These are phyloP conservation scores for Hippophae gyantsensis DNA, from an alignment of 306 rosid genomes.

Conservation along the genomic window DNA sequence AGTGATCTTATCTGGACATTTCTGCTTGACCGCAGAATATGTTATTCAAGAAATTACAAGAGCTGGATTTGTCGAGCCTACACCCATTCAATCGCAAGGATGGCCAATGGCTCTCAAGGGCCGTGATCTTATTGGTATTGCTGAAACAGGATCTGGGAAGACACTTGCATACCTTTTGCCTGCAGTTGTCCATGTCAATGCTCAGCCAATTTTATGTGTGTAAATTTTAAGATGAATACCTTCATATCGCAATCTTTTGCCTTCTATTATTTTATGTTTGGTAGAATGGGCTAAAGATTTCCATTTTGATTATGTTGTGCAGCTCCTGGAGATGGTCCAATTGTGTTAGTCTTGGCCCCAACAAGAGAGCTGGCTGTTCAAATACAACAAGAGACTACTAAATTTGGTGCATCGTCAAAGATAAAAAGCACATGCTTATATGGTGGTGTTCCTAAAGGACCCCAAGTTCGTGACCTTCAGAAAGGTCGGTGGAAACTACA, in stretches of 20 bases:
- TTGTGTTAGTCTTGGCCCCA: constrained; percentile 91
- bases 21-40: constrained; percentile 43
- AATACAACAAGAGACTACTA: constrained; percentile 85
- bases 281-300: neutral
- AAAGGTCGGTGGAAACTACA: constrained; percentile 56
- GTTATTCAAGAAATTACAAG: constrained; percentile 74
- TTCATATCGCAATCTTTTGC: neutral
- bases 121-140: constrained; percentile 94
- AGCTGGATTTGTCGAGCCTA: constrained; percentile 93
- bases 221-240: constrained; percentile 7
- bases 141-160: constrained; percentile 99
- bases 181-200: constrained; percentile 96
- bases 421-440: constrained; percentile 93
- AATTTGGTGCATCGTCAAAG: constrained; percentile 95
- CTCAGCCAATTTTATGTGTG: constrained; percentile 82
- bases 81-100: constrained; percentile 98
- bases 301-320: constrained; percentile 16
- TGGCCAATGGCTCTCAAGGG: constrained; percentile 99
- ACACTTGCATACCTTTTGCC: constrained; percentile 93
- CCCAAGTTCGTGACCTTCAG: constrained; percentile 98
- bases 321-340: constrained; percentile 99
- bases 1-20: constrained; percentile 8
- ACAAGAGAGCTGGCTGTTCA: constrained; percentile 98
- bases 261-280: neutral
- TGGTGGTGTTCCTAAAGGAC: constrained; percentile 99